Conservation (phyloP, 345 rosid species). For the Lagerstroemia speciosa region DNA sequence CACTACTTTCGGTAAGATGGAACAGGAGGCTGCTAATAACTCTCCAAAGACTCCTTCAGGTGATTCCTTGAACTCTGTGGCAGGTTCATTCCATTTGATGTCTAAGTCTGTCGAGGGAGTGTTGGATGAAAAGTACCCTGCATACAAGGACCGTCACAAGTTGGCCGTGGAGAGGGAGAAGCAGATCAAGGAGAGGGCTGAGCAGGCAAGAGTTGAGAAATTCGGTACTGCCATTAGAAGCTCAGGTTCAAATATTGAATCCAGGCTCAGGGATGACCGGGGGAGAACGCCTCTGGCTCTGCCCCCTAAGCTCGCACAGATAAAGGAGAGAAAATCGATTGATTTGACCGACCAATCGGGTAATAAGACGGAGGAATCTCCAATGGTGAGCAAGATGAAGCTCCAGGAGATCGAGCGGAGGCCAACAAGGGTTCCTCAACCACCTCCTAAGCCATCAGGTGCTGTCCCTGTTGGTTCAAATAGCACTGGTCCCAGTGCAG, state of each 20-base stretch:
- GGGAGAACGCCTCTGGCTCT: constrained; percentile 20
- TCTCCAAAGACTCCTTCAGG: constrained; percentile 50
- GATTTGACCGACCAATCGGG: constrained; percentile 42
- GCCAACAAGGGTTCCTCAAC: constrained; percentile 68
- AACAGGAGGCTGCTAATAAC: constrained; percentile 48
- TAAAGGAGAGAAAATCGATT: constrained; percentile 54
- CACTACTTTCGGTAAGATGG: constrained; percentile 67
- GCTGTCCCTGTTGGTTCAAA: constrained; percentile 25
- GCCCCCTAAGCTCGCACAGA: constrained; percentile 67
- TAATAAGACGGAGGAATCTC: constrained; percentile 48
- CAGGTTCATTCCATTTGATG: constrained; percentile 81
- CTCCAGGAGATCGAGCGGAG: constrained; percentile 73
- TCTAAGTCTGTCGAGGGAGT: constrained; percentile 79
- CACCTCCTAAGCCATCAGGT: constrained; percentile 71
- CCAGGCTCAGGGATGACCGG: constrained; percentile 4
- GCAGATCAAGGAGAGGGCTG: constrained; percentile 74
- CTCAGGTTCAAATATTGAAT: constrained; percentile 17
- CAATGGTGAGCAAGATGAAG: constrained; percentile 53
- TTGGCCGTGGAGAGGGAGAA: constrained; percentile 86
- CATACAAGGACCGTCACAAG: constrained; percentile 86
- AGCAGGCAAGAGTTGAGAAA: constrained; percentile 64
- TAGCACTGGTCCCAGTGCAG: constrained; percentile 22
- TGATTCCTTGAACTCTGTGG: constrained; percentile 53
- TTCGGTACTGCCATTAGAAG: constrained; percentile 31
- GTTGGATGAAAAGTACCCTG: constrained; percentile 79